Base-by-base conservation (phyloP, 108 stramenopile species). In the Cyclotella atomus region DNA sequence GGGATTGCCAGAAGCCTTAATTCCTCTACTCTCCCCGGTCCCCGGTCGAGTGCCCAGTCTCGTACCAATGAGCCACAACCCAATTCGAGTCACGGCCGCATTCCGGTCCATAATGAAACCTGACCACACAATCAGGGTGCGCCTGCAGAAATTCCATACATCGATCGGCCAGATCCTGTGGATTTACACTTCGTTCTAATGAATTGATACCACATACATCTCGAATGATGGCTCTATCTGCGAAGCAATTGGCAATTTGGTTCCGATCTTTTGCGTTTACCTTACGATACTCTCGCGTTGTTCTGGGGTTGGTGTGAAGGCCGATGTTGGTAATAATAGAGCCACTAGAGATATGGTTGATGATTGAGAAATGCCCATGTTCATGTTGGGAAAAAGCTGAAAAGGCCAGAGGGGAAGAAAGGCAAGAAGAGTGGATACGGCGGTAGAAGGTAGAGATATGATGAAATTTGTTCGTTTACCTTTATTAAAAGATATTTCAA, bases 51-150 rank as follows among this genome's bases (percentile, higher is more conserved):
- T 73, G 75, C 16, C 89, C 89, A 3, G 56, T 63, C 66, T 88
- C 89, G 67, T 90, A 90, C 89, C 87, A 89, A 59, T 90, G 87
- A 17, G 85, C 86, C 15, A 82, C 52, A 3, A 90, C 87, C 89
- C 89, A 90, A 41, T 65, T 44, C 12, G 61, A 68, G 12, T 62
- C 62, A 6, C 66, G 36, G 35, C 81, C 82, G 2, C 77, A 24
- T 12, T 46, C 63, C 10, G 47, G 47, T 30, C 69, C 73, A 55
- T 87, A 82, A 65, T 88, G 77, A 71, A 87, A 90, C 8, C 72
- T 33, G 0, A 90, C 86, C 15, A 33, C 27, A 19, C 60, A 63
- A 68, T 88, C 85, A 25, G 89, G 89, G 83, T 90, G 87, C 33
- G 89, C 85, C 21, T 43, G 56, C 38, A 87, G 25, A 66, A 90